Conservation (phyloP, 768 basidiomycete species). For the Termitomyces titanicus region DNA sequence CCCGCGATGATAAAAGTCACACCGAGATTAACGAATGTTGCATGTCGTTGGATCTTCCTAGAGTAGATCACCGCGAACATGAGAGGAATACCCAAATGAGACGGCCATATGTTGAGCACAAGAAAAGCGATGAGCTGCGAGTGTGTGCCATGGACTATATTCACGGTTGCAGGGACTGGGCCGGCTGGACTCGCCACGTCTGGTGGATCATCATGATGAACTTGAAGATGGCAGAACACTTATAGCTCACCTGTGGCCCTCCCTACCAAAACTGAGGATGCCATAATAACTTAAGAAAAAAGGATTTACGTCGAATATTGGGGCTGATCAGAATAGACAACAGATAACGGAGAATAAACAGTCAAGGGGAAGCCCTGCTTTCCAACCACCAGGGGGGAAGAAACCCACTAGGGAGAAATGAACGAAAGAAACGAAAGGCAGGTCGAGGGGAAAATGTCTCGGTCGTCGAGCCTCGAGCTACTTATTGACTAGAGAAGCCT, state of each 20-base stretch:
- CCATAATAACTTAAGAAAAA: slow-evolving; percentile 6
- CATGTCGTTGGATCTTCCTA: slow-evolving; percentile 39
- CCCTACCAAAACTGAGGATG: neutral
- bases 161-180: slow-evolving; percentile 16
- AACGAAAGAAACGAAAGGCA: neutral
- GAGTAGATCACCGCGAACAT: slow-evolving; percentile 38
- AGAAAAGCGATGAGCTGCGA: slow-evolving; percentile 37
- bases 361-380: slow-evolving; percentile 16
- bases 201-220: neutral
- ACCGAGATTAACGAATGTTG: slow-evolving; percentile 44
- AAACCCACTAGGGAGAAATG: neutral
- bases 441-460: too few relatives aligned
- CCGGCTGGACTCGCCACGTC: neutral
- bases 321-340: neutral
- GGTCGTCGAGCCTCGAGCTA: too few relatives aligned
- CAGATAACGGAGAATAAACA: neutral
- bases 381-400: slow-evolving; percentile 8
- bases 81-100: slow-evolving; percentile 45
- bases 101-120: slow-evolving; percentile 46
- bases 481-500: too few relatives aligned
- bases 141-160: slow-evolving; percentile 41
- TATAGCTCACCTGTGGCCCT: slow-evolving; percentile 1
- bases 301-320: neutral
- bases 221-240: neutral
- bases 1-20: slow-evolving; percentile 44